Conservation (phyloP, 176 grass and related monocot species). For the Zizania latifolia region DNA sequence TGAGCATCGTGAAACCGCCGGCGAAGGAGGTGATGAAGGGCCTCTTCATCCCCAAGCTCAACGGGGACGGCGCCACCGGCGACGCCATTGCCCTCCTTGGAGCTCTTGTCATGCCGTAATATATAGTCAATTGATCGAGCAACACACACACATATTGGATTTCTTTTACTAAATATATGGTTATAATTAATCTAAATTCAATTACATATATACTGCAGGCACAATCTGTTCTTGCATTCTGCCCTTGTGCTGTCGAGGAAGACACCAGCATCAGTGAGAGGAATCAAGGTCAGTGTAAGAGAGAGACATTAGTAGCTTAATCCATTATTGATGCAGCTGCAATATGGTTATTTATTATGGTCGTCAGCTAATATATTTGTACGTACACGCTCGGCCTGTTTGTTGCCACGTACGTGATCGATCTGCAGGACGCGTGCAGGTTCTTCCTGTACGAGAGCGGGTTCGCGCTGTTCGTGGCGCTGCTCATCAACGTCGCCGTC, state of each 20-base stretch:
- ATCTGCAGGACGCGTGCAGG: slow-evolving; percentile 49
- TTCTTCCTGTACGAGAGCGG: slow-evolving; percentile 70
- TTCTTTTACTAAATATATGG: too few species aligned
- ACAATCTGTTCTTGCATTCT: slow-evolving; percentile 90
- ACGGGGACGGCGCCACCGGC: slow-evolving; percentile 36
- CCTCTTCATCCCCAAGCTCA: slow-evolving; percentile 62
- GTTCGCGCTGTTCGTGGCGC: slow-evolving; percentile 58
- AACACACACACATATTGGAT: neutral
- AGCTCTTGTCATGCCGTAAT: slow-evolving; percentile 89
- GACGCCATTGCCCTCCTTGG: slow-evolving; percentile 76
- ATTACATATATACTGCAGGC: slow-evolving; percentile 37
- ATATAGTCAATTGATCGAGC: too few species aligned
- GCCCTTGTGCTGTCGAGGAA: slow-evolving; percentile 83
- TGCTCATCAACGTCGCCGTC: slow-evolving; percentile 68
- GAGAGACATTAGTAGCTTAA: too few species aligned
- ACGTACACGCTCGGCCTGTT: too few species aligned
- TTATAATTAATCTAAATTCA: neutral
- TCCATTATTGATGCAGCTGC: too few species aligned
- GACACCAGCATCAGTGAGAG: slow-evolving; percentile 58
- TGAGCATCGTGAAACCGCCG: slow-evolving; percentile 67
- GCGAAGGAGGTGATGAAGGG: slow-evolving; percentile 56
- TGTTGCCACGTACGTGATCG: neutral
- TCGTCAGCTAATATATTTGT: too few species aligned
- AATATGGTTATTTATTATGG: too few species aligned
- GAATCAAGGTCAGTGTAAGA: slow-evolving; percentile 96